Conservation (phyloP, 1,284 basidiomycete species). For the Schizopora paradoxa region DNA sequence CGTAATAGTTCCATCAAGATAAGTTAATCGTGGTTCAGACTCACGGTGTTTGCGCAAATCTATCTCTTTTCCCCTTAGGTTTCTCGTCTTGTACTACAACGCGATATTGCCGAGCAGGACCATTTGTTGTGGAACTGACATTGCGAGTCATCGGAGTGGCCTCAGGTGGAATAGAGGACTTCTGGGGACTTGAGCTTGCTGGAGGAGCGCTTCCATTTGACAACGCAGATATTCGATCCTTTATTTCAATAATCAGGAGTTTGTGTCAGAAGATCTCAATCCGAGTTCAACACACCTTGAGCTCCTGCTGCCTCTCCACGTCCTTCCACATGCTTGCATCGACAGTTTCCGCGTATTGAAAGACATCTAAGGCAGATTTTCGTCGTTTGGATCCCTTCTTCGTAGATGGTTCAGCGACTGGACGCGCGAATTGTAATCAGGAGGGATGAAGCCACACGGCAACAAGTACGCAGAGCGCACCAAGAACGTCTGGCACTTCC, state of each 20-base stretch:
- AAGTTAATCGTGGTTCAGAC: background rate
- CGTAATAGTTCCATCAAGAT: too few species aligned
- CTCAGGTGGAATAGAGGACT: slow-evolving; percentile 2
- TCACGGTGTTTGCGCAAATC: slow-evolving; percentile 17
- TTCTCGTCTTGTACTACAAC: slow-evolving; percentile 18
- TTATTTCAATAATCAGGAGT: background rate
- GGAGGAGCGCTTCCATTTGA: slow-evolving; percentile 19
- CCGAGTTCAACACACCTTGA: slow-evolving; percentile 45
- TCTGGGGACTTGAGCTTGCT: slow-evolving; percentile 6
- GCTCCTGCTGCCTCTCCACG: slow-evolving; percentile 44
- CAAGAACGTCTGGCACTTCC: slow-evolving; percentile 71
- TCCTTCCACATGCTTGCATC: slow-evolving; percentile 63
- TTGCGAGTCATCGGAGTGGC: slow-evolving; percentile 1
- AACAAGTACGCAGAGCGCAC: slow-evolving; percentile 33
- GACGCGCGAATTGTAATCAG: slow-evolving; percentile 1
- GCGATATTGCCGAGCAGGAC: slow-evolving; percentile 13
- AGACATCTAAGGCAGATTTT: slow-evolving; percentile 57
- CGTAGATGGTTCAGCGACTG: slow-evolving; percentile 58
- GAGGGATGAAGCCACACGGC: slow-evolving; percentile 15
- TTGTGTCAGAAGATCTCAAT: background rate
- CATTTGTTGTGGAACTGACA: slow-evolving; percentile 4
- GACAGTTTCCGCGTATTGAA: slow-evolving; percentile 75
- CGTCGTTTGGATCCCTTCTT: slow-evolving; percentile 36
- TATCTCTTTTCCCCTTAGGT: slow-evolving; percentile 14
- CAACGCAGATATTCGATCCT: slow-evolving; percentile 42